Evolutionary conservation across 2,329 filamentous ascomycete species (phyloP).

Genomic region (Aspergillus melleus): DNA sequence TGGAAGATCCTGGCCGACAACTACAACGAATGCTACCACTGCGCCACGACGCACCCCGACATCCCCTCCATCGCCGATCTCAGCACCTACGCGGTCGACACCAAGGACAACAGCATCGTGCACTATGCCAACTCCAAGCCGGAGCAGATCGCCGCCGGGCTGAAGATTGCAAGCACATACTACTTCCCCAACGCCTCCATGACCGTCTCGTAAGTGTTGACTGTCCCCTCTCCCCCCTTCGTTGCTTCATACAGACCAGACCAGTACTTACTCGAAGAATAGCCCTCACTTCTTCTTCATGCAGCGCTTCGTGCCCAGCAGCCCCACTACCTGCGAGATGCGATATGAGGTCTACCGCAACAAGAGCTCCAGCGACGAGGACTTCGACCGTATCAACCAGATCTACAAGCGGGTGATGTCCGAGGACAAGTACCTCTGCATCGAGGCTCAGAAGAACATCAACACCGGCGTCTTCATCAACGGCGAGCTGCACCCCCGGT

Average conservation of each 20-base stretch:
- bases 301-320: constrained; percentile 60
- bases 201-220: constrained; percentile 32
- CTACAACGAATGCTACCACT: constrained; percentile 54
- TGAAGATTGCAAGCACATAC: constrained; percentile 39
- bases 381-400: constrained; percentile 57
- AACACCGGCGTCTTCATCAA: constrained; percentile 61
- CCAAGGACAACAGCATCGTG: constrained; percentile 50
- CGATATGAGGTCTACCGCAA: constrained; percentile 65
- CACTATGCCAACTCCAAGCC: constrained; percentile 48
- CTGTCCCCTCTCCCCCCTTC: not conserved
- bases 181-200: constrained; percentile 38
- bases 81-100: constrained; percentile 53
- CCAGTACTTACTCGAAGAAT: not conserved
- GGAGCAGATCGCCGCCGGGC: constrained; percentile 50
- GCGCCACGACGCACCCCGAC: constrained; percentile 22
- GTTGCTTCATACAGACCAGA: not conserved
- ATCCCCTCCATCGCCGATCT: constrained; percentile 51
- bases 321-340: constrained; percentile 54
- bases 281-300: constrained; percentile 63
- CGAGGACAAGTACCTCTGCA: constrained; percentile 64
- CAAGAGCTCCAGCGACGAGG: constrained; percentile 57
- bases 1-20: constrained; percentile 64
- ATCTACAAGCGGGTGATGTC: constrained; percentile 65
- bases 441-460: constrained; percentile 59
- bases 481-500: constrained; percentile 59